A percentile compares a stretch with the other conserved stretches of the same genome.
phyloP scores from a whole-genome alignment of 768 basidiomycete genomes.

The Gloeophyllum trabeum region DNA sequence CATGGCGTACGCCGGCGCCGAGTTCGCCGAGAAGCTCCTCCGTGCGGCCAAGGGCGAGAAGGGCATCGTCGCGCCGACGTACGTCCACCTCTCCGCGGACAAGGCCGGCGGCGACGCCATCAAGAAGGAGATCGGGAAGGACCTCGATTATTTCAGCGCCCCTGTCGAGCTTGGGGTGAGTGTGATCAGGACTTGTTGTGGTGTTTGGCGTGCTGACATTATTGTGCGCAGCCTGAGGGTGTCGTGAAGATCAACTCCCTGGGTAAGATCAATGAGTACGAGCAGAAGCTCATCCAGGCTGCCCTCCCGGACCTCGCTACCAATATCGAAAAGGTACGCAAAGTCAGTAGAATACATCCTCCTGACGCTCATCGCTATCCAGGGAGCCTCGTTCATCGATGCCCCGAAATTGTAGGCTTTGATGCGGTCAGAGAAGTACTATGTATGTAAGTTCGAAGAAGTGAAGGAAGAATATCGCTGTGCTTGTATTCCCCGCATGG shows the following conservation, averaged over 20 bases:
- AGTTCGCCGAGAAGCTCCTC: conserved; percentile 78
- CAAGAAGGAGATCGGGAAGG: conserved; percentile 62
- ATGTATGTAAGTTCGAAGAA: too few relatives aligned
- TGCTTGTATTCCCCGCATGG: too few relatives aligned
- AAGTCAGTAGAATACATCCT: neutral
- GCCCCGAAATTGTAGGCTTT: conserved; percentile 14
- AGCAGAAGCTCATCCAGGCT: conserved; percentile 67
- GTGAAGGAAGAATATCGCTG: too few relatives aligned
- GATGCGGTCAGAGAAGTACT: neutral
- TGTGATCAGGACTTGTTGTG: conserved; percentile 5
- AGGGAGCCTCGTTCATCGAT: conserved; percentile 18
- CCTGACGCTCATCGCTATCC: neutral
- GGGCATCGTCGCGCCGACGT: conserved; percentile 76
- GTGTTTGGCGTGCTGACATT: conserved; percentile 1
- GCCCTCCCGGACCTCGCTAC: conserved; percentile 68
- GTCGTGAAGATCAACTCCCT: conserved; percentile 76
- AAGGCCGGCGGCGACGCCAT: conserved; percentile 60
- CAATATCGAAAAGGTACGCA: conserved; percentile 58
- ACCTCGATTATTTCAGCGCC: conserved; percentile 82
- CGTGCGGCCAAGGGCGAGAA: conserved; percentile 82
- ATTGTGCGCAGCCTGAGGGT: conserved; percentile 51
- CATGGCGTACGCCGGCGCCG: conserved; percentile 92
- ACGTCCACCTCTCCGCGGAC: conserved; percentile 71
- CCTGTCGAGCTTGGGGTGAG: conserved; percentile 81
- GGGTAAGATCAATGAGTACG: conserved; percentile 60